phyloP scores from a whole-genome alignment of 148 eudicot species.

The Rhododendron simsii region DNA sequence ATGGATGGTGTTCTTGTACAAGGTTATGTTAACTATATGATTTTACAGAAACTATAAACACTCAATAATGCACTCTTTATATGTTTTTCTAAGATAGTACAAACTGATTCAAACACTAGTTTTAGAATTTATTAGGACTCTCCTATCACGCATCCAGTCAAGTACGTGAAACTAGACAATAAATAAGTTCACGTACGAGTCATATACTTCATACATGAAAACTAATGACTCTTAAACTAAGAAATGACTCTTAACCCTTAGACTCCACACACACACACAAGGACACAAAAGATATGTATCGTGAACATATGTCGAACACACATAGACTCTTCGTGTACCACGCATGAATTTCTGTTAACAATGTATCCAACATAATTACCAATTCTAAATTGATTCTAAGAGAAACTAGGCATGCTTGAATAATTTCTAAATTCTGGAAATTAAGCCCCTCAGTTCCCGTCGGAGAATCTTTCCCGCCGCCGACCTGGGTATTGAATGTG shows the following conservation, averaged over 20 bases:
- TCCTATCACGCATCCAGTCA: too few species aligned
- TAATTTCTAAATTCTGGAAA: slow-evolving; percentile 37
- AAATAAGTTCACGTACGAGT: too few species aligned
- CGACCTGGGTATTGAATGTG: slow-evolving; percentile 44
- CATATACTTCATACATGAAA: too few species aligned
- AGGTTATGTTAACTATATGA: neutral
- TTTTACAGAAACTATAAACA: neutral
- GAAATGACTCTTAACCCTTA: neutral
- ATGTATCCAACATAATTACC: neutral
- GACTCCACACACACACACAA: neutral
- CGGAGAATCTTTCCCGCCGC: slow-evolving; percentile 61
- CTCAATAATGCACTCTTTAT: too few species aligned
- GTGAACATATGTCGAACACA: too few species aligned
- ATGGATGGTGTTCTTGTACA: neutral
- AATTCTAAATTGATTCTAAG: neutral
- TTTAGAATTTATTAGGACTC: too few species aligned
- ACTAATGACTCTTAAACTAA: too few species aligned
- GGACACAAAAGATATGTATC: too few species aligned
- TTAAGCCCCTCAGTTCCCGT: slow-evolving; percentile 32
- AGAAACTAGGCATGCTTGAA: neutral
- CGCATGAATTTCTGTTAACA: neutral
- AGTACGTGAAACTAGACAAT: too few species aligned
- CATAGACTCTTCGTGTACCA: too few species aligned
- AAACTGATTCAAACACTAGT: too few species aligned
- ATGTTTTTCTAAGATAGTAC: too few species aligned